Conservation (phyloP, 192 early-diverging fungal species). For the Diversispora epigaea region DNA sequence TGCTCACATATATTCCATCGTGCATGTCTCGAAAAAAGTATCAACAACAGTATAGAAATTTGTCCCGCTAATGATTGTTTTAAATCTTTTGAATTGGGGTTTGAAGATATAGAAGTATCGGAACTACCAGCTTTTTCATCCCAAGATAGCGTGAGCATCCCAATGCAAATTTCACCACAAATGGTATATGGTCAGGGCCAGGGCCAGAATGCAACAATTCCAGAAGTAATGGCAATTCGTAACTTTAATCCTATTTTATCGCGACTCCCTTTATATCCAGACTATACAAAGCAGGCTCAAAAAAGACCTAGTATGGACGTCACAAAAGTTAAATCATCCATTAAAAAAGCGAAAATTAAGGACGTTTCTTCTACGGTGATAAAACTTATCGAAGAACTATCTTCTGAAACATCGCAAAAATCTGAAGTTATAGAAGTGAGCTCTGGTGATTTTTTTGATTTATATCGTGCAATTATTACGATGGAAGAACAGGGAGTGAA, state of each 20-base stretch:
- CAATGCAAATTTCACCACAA: too few species aligned
- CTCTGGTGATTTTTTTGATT: too few species aligned
- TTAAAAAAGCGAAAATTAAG: neutral
- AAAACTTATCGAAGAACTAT: slow-evolving; percentile 4
- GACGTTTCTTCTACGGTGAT: neutral
- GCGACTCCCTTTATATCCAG: too few species aligned
- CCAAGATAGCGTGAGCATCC: neutral
- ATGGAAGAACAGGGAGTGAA: too few species aligned
- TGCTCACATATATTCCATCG: slow-evolving; percentile 8
- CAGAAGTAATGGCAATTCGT: too few species aligned
- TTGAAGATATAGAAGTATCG: neutral
- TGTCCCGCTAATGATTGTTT: slow-evolving; percentile 1
- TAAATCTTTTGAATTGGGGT: too few species aligned
- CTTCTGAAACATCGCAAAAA: too few species aligned
- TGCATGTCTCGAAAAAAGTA: neutral
- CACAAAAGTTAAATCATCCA: neutral
- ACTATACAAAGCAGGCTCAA: neutral
- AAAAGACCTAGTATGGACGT: neutral
- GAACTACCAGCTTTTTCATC: neutral
- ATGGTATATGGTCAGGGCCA: too few species aligned
- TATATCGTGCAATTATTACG: too few species aligned
- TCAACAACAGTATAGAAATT: neutral
- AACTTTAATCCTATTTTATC: too few species aligned
- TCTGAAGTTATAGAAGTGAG: neutral
- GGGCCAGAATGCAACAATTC: too few species aligned